A percentile compares a stretch with the other conserved stretches of the same genome.
Conservation (phyloP, 2,329 filamentous ascomycete species). For the Colletotrichum coccodes region DNA sequence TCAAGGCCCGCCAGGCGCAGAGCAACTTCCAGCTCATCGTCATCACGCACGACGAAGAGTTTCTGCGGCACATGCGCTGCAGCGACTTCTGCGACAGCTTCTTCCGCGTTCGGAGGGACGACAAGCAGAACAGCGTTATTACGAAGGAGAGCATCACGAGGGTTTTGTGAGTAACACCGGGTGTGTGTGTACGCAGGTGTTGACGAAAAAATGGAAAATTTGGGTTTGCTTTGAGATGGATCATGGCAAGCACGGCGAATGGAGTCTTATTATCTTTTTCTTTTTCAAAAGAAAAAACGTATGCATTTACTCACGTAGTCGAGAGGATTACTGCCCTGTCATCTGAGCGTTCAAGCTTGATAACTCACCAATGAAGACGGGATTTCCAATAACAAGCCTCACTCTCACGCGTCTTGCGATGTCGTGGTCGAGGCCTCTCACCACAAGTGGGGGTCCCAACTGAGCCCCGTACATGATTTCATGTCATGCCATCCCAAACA, state of each 20-base stretch:
- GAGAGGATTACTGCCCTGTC: not conserved
- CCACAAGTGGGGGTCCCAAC: not conserved
- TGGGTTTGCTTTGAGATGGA: not conserved
- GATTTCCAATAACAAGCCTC: not conserved
- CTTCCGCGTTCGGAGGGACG: conserved; percentile 85
- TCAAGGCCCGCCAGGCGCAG: conserved; percentile 83
- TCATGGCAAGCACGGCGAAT: conserved; percentile 15
- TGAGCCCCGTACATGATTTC: not conserved
- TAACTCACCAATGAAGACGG: not conserved
- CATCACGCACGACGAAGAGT: conserved; percentile 98
- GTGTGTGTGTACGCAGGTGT: not conserved
- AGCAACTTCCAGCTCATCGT: conserved; percentile 98
- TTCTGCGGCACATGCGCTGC: conserved; percentile 91
- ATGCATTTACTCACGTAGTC: not conserved
- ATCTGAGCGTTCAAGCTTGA: not conserved
- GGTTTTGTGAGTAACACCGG: conserved; percentile 44
- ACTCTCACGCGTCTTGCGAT: not conserved
- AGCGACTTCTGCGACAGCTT: conserved; percentile 94
- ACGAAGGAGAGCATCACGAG: conserved; percentile 72
- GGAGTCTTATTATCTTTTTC: not conserved
- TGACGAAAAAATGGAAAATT: not conserved
- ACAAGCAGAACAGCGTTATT: conserved; percentile 89
- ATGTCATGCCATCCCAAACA: not conserved
- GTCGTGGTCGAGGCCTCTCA: too few species aligned
- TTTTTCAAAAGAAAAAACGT: too few species aligned